Conservation (phyloP, 139 green algal genomes). For the Edaphochlamys debaryana region DNA sequence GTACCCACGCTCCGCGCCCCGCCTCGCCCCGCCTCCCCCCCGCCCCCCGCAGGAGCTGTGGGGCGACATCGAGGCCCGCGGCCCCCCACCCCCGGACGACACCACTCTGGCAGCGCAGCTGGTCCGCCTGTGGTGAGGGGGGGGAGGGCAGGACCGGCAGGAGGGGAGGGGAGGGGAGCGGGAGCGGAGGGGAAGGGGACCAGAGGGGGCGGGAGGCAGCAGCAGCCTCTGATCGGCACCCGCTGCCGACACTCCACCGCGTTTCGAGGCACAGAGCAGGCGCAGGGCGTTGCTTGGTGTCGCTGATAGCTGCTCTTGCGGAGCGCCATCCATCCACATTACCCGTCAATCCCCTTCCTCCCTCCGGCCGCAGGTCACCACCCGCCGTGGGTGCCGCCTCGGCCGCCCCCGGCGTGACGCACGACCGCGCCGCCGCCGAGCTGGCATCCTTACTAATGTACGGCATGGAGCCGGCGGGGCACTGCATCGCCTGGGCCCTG, state of each 20-base stretch:
- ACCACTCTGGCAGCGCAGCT: constrained; percentile 38
- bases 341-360: too few relatives aligned
- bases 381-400: not conserved
- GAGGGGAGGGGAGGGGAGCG: too few relatives aligned
- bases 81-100: constrained; percentile 33
- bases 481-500: constrained; percentile 30
- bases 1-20: too few relatives aligned
- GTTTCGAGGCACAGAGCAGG: too few relatives aligned
- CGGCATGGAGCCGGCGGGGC: not conserved
- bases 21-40: not conserved
- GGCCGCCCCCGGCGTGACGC: not conserved
- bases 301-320: too few relatives aligned
- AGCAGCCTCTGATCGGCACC: too few relatives aligned
- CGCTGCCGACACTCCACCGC: too few relatives aligned
- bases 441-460: constrained; percentile 20
- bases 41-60: constrained; percentile 17
- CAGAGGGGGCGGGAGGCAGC: too few relatives aligned
- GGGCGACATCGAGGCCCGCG: constrained; percentile 15
- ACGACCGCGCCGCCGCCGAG: not conserved
- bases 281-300: too few relatives aligned
- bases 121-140: constrained; percentile 31
- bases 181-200: not conserved
- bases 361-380: not conserved
- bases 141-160: too few relatives aligned
- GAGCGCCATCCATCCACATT: too few relatives aligned